Evolutionary conservation across 345 rosid genomes (phyloP).

Genomic region (Eucalyptus marginata): DNA sequence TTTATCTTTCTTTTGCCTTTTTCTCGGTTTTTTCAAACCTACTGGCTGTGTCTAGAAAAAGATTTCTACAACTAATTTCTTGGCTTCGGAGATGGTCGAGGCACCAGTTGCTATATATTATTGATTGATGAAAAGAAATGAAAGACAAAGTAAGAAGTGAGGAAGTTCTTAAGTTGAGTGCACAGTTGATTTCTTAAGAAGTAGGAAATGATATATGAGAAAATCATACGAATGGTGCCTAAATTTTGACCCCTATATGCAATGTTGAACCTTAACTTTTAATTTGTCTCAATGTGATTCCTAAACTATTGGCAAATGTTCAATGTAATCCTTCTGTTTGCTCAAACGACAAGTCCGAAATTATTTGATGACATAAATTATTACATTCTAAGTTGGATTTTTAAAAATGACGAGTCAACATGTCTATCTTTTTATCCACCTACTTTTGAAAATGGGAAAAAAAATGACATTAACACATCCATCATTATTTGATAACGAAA

Average conservation of each 20-base stretch:
- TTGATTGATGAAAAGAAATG: neutral
- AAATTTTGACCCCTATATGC: neutral
- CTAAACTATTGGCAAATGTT: neutral
- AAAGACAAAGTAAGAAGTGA: neutral
- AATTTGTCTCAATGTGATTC: neutral
- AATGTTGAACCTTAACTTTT: neutral
- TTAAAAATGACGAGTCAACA: too few relatives aligned
- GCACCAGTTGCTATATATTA: neutral
- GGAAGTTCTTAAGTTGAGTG: neutral
- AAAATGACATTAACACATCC: too few relatives aligned
- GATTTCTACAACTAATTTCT: neutral
- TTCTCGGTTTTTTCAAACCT: neutral
- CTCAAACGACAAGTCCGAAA: neutral
- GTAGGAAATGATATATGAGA: neutral
- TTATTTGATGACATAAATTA: too few relatives aligned
- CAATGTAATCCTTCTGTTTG: neutral
- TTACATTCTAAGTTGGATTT: too few relatives aligned
- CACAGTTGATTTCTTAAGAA: neutral
- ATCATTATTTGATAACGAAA: too few relatives aligned
- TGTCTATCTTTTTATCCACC: too few relatives aligned
- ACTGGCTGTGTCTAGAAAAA: neutral
- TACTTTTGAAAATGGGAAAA: too few relatives aligned
- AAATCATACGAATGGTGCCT: neutral
- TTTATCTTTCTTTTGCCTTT: neutral
- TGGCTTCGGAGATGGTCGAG: neutral